A percentile compares a stretch with the other conserved stretches of the same genome.
These are phyloP conservation scores for Polychaeton citri DNA, from an alignment of 2,329 filamentous ascomycete genomes.

Conservation along the genomic window DNA sequence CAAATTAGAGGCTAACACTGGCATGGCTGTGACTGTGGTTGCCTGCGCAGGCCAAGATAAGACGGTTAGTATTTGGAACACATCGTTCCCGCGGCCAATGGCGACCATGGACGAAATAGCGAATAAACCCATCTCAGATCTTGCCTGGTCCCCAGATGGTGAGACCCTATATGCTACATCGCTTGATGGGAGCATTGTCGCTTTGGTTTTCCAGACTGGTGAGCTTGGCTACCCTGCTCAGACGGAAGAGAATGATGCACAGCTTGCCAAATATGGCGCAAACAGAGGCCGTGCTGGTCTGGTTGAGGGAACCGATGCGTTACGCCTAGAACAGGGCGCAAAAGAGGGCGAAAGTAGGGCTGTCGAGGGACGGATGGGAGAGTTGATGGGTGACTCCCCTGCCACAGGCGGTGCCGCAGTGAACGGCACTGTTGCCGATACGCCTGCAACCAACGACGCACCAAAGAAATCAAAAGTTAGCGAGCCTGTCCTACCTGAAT, in stretches of 20 bases:
- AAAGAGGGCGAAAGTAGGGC: constrained; percentile 82
- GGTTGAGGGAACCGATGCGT: constrained; percentile 78
- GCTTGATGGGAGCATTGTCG: constrained; percentile 77
- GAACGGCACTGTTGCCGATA: constrained; percentile 21
- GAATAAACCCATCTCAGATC: constrained; percentile 82
- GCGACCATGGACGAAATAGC: constrained; percentile 82
- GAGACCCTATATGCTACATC: constrained; percentile 75
- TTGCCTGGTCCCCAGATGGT: constrained; percentile 88
- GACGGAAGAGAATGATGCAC: constrained; percentile 80
- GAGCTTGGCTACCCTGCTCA: constrained; percentile 84
- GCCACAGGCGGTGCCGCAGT: constrained; percentile 35
- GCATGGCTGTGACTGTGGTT: constrained; percentile 67
- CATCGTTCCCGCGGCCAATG: constrained; percentile 80
- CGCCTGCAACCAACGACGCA: constrained; percentile 18
- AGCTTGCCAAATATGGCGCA: constrained; percentile 81
- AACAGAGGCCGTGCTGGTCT: constrained; percentile 73
- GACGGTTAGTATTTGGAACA: constrained; percentile 94
- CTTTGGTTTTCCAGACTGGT: constrained; percentile 66
- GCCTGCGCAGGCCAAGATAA: constrained; percentile 96
- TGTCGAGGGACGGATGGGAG: constrained; percentile 91
- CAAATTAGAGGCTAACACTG: constrained; percentile 16
- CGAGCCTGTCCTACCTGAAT: constrained; percentile 12
- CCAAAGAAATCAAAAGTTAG: constrained; percentile 2
- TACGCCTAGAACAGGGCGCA: constrained; percentile 65
- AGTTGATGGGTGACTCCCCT: constrained; percentile 80